Base-by-base conservation (phyloP, 1,284 basidiomycete genomes). In the Bjerkandera adusta region DNA sequence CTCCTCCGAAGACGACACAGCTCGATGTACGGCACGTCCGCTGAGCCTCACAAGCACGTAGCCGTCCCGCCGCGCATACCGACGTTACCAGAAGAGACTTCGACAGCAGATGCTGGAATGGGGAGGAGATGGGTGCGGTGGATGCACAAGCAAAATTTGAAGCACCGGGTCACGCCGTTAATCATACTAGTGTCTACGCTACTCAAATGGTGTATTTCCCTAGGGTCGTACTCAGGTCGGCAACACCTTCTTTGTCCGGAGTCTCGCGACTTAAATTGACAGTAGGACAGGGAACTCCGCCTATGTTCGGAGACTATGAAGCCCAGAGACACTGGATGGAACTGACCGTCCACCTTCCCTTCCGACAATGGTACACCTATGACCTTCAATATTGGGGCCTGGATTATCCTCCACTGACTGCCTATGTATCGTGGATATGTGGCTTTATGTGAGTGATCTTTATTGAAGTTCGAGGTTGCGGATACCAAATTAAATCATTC, bases 261-360 rank as follows among this genome's bases (percentile, higher is more conserved):
- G 51, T 24, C 22, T 25, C 33, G 36, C 13, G 50, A 6, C 34
- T 45, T 33, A 30, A 32, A 20, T 2, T 4, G n/a, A 16, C 37
- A 34, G 25, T 25, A 90, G 90, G 92, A 5, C 66, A 79, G 49
- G 72, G 64, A 13, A 79, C 76, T 2, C 84, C 90, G 0, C 92
- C 92, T 0, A 83, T 94, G 81, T 89, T 79, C 53, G 93, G 93
- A 13, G 93, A 97, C 66, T 92, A 92, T 57, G 93, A 97, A 65
- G 93, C 93, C 0, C 93, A 96, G 60, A 75, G 93, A 43, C 92
- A 96, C 66, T 96, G 92, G 93, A 90, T 95, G 82, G 91, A 95
- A 57, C 65, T 96, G 35, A 92, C 91, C 1, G 68, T 81, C 25
- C 85, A 92, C 59, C 69, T 92, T 3, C 89, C 90, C 0, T 59